phyloP scores from a whole-genome alignment of 345 rosid genomes.

The Atalantia buxifolia region DNA sequence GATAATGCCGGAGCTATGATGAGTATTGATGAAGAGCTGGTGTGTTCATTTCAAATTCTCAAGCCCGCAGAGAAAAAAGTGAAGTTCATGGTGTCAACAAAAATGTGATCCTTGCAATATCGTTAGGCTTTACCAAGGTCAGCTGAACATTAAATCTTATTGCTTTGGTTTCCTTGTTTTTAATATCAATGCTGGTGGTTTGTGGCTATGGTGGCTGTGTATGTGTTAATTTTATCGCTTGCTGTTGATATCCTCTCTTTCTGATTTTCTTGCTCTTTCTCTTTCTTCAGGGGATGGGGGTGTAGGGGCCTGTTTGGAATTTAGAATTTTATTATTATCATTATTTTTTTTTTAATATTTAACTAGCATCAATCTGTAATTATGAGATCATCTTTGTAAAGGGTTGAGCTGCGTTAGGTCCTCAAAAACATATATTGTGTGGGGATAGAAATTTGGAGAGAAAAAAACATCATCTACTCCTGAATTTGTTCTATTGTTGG shows the following conservation, averaged over 20 bases:
- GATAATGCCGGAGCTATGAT: conserved; percentile 99
- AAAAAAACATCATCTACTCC: not conserved
- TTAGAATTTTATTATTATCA: not conserved
- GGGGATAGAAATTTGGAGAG: not conserved
- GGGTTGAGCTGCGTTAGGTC: not conserved
- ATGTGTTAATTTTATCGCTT: not conserved
- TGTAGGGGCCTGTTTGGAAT: not conserved
- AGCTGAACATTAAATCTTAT: conserved; percentile 6
- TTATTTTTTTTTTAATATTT: not conserved
- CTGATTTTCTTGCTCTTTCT: not conserved
- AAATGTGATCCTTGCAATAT: conserved; percentile 43
- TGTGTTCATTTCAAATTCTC: conserved; percentile 96
- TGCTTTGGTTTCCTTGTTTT: not conserved
- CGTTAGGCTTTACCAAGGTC: conserved; percentile 25
- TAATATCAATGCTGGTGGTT: not conserved
- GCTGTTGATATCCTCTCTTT: not conserved
- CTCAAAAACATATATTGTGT: not conserved
- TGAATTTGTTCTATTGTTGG: not conserved
- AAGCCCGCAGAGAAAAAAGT: conserved; percentile 87
- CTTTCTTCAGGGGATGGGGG: not conserved
- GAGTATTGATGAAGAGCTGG: conserved; percentile 81
- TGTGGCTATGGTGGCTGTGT: not conserved
- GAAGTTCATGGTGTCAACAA: conserved; percentile 61
- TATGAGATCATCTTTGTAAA: not conserved
- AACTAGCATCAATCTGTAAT: not conserved